A percentile compares a stretch with the other conserved stretches of the same genome.
Evolutionary conservation across 305 asterid genomes (phyloP).

Genomic region (Striga hermonthica): DNA sequence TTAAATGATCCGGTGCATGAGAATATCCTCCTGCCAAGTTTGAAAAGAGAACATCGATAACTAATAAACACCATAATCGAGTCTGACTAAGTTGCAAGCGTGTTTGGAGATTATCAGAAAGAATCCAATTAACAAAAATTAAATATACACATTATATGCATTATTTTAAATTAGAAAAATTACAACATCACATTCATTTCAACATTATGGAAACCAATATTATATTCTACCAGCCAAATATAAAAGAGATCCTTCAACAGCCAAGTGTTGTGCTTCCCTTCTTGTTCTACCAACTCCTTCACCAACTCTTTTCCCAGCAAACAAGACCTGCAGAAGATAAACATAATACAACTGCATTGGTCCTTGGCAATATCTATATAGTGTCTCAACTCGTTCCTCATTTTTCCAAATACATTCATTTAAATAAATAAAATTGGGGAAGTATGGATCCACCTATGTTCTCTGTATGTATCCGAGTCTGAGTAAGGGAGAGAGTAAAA

Average conservation of each 20-base stretch:
- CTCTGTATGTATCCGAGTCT: too few relatives aligned
- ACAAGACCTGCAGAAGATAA: slow-evolving; percentile 59
- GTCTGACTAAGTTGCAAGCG: too few relatives aligned
- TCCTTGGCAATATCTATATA: background rate
- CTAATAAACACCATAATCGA: background rate
- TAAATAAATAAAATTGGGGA: too few relatives aligned
- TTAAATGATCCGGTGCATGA: slow-evolving; percentile 62
- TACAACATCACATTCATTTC: slow-evolving; percentile 22
- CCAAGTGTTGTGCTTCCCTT: slow-evolving; percentile 79
- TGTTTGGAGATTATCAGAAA: too few relatives aligned
- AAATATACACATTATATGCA: too few relatives aligned
- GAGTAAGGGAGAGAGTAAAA: background rate
- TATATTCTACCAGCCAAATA: slow-evolving; percentile 70
- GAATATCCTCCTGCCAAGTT: slow-evolving; percentile 65
- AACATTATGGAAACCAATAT: slow-evolving; percentile 30
- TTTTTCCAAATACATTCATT: too few relatives aligned
- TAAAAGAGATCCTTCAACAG: slow-evolving; percentile 79
- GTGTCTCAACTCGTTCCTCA: too few relatives aligned
- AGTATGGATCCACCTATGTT: too few relatives aligned
- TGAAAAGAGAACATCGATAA: background rate
- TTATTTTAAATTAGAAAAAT: too few relatives aligned
- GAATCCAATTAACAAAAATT: too few relatives aligned
- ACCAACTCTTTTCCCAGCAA: slow-evolving; percentile 85
- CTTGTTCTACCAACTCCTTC: slow-evolving; percentile 81
- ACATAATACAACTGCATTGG: slow-evolving; percentile 21